These are phyloP conservation scores for Hyphodiscus sp. DNA, from an alignment of 2,329 filamentous ascomycete species.

Conservation along the genomic window DNA sequence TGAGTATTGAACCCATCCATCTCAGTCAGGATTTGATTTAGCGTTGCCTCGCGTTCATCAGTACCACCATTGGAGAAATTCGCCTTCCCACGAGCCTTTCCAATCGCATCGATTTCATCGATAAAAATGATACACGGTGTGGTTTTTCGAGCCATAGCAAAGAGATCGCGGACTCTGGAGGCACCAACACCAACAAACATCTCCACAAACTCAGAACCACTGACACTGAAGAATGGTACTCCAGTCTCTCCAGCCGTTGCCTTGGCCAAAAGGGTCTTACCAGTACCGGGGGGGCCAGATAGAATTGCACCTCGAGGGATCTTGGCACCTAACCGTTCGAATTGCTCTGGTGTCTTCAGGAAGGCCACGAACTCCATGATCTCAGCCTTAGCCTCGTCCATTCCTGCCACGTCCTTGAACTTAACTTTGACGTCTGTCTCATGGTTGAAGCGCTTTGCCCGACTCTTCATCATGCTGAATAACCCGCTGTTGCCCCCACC, in stretches of 20 bases:
- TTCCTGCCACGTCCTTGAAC: conserved; percentile 91
- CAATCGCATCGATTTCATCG: conserved; percentile 97
- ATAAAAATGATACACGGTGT: conserved; percentile 99
- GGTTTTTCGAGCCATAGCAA: conserved; percentile 89
- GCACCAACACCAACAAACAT: conserved; percentile 99
- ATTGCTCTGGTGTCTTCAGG: conserved; percentile 85
- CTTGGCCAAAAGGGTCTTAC: conserved; percentile 96
- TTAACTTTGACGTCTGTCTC: conserved; percentile 96
- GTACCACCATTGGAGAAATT: conserved; percentile 80
- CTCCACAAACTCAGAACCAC: conserved; percentile 97
- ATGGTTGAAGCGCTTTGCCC: conserved; percentile 95
- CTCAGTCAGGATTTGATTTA: conserved; percentile 97
- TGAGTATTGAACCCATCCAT: conserved; percentile 99
- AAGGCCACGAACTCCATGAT: conserved; percentile 99
- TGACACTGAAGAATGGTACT: conserved; percentile 97
- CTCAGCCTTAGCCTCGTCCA: conserved; percentile 96
- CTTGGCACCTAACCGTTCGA: conserved; percentile 91
- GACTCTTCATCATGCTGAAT: conserved; percentile 93
- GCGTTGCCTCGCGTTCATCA: conserved; percentile 91
- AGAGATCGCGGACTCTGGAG: conserved; percentile 89
- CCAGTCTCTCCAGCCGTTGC: conserved; percentile 95
- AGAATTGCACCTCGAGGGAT: conserved; percentile 95
- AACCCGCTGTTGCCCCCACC: conserved; percentile 64
- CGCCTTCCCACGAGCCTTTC: conserved; percentile 77
- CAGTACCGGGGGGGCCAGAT: conserved; percentile 94